Base-by-base conservation (phyloP, 805 yeast genomes). In the Lachancea meyersii region DNA sequence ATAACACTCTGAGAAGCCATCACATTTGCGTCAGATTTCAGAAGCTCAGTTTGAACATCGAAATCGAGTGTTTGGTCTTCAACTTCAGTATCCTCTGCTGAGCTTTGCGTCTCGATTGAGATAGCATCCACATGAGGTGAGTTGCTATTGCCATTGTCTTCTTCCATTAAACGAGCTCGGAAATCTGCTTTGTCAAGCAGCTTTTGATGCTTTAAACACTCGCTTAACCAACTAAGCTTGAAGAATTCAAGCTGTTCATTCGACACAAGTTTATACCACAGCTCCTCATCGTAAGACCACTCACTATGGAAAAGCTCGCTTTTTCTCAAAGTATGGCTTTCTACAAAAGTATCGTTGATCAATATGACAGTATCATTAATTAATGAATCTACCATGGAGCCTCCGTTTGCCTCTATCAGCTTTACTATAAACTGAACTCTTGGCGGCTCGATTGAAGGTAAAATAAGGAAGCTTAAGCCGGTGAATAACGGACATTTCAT, bases 291-390 rank as follows among this genome's bases (percentile, higher is more conserved):
- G 41, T 50, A 32, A 13, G 48, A 44, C 38, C 53, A 48, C 40
- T 61, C 63, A 22, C 48, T 51, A 20, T 41, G 32, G 26, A 61
- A 57, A 10, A 58, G 33, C 18, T 51, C 51, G 8, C 35, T 21
- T 19, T 49, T 41, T 1, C 33, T 43, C 17, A 59, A 13, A 4
- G 49, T 37, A 2, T 37, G 35, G 23, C 41, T 24, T 8, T 16
- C 48, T 4, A 60, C 47, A 46, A 46, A 61, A 1, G 63, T 45
- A 38, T 59, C 59, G 39, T 54, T 54, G 3, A 61, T 43, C 17
- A 61, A 27, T 3, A 54, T 48, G 2, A 52, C 31, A 2, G 49
- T 48, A 2, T 35, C 11, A 5, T 34, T 18, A 1, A 48, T 21
- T 10, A 31, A 16, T 9, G 35, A n/a, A 1, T 44, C 24, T 9